Conservation (phyloP, 2,329 filamentous ascomycete species). For the Botrytis squamosa region DNA sequence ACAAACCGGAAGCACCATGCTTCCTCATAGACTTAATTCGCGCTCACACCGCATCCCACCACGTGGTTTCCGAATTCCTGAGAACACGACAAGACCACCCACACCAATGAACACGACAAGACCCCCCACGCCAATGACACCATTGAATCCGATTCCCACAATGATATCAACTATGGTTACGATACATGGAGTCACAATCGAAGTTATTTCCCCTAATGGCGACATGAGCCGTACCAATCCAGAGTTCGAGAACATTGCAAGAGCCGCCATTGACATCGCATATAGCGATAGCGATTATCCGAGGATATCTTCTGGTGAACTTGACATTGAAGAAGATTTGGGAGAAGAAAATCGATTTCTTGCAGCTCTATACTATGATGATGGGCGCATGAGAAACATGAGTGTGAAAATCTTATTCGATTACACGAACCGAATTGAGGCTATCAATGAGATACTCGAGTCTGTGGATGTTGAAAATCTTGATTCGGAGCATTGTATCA, state of each 20-base stretch:
- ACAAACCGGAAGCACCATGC: background rate
- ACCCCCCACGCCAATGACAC: background rate
- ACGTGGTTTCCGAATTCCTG: too few relatives aligned
- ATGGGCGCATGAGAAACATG: background rate
- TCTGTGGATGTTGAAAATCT: background rate
- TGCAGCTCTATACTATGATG: background rate
- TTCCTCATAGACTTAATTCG: background rate
- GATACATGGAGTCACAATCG: background rate
- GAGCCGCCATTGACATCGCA: background rate
- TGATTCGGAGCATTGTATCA: background rate
- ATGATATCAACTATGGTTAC: background rate
- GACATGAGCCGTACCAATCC: background rate
- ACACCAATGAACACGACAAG: background rate
- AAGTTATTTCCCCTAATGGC: background rate
- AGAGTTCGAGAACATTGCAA: background rate
- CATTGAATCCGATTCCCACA: too few relatives aligned
- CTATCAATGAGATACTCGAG: accelerated
- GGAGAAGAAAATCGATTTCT: background rate
- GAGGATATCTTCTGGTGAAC: background rate
- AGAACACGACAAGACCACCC: background rate
- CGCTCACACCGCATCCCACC: background rate
- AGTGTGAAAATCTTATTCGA: too few relatives aligned
- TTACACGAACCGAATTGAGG: background rate
- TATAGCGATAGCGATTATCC: background rate
- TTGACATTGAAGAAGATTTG: background rate